Conservation (phyloP, 768 basidiomycete genomes). For the Pholiota microspora region DNA sequence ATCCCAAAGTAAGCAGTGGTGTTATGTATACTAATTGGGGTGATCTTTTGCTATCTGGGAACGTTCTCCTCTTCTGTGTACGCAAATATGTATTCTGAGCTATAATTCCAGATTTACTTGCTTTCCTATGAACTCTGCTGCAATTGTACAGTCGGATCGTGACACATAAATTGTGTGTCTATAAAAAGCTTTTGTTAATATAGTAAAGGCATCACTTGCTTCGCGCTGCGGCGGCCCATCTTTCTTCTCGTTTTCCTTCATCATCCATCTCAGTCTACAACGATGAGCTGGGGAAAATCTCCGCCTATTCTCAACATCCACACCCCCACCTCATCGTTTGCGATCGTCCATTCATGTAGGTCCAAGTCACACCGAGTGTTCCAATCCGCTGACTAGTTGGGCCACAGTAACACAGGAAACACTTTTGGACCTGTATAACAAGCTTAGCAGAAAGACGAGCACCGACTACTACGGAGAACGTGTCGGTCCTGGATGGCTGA, state of each 20-base stretch:
- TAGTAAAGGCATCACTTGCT: neutral
- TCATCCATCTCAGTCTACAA: neutral
- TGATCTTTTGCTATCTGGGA: neutral
- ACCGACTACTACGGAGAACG: constrained; percentile 57
- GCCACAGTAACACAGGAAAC: constrained; percentile 65
- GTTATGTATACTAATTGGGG: neutral
- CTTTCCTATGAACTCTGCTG: neutral
- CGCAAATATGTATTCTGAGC: constrained; percentile 14
- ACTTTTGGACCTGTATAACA: constrained; percentile 61
- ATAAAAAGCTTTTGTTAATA: constrained; percentile 18
- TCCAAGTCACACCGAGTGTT: constrained; percentile 7
- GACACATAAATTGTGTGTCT: constrained; percentile 18
- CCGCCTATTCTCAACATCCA: constrained; percentile 68
- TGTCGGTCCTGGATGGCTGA: constrained; percentile 78
- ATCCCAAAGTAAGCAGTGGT: constrained; percentile 64
- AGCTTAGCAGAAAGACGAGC: constrained; percentile 64
- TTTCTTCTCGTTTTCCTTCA: neutral
- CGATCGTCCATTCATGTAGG: constrained; percentile 74
- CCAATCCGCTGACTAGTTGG: constrained; percentile 4
- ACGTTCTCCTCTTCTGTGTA: neutral
- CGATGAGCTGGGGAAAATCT: constrained; percentile 23
- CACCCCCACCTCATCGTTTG: constrained; percentile 72
- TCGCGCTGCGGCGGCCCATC: neutral
- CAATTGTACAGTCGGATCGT: no score
- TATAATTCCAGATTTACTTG: constrained; percentile 2